A percentile compares a stretch with the other conserved stretches of the same genome.
phyloP scores from a whole-genome alignment of 176 grass and related monocot genomes.

The Ensete glaucum region DNA sequence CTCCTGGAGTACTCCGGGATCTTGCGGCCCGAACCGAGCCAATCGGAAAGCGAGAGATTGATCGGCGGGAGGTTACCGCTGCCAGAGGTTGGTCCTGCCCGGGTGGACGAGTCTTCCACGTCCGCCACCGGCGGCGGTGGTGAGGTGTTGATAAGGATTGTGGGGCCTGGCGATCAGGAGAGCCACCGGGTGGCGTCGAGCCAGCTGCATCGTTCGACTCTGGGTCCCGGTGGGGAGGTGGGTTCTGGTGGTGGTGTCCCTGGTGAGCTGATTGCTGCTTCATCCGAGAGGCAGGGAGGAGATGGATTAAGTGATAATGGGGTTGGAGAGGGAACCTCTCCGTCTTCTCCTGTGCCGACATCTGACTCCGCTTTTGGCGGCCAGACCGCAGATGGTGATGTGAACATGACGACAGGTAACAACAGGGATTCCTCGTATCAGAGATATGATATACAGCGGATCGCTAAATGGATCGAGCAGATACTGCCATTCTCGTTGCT shows the following conservation, averaged over 20 bases:
- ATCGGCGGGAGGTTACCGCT: not conserved
- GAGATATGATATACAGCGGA: conserved; percentile 93
- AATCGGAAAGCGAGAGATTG: conserved; percentile 25
- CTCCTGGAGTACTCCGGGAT: conserved; percentile 87
- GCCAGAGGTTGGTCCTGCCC: conserved; percentile 13
- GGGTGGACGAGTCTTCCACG: conserved; percentile 12
- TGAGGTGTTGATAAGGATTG: conserved; percentile 86
- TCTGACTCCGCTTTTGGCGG: conserved; percentile 4
- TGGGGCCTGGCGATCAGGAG: conserved; percentile 42
- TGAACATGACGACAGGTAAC: conserved; percentile 11
- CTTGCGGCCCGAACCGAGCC: conserved; percentile 36
- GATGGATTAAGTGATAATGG: conserved; percentile 12
- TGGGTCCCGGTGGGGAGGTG: conserved; percentile 3
- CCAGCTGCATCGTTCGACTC: not conserved
- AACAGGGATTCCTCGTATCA: conserved; percentile 44
- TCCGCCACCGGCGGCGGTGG: conserved; percentile 8
- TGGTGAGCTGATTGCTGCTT: conserved; percentile 13
- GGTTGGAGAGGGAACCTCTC: conserved; percentile 6
- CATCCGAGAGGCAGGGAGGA: conserved; percentile 24
- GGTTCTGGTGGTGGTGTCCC: not conserved
- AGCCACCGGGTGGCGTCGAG: not conserved
- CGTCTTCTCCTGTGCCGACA: conserved; percentile 20
- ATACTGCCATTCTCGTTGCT: conserved; percentile 89
- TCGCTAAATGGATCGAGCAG: conserved; percentile 92
- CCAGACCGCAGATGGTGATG: conserved; percentile 18